phyloP scores from a whole-genome alignment of 2,329 filamentous ascomycete species.

The Lasiodiplodia hormozganensis region DNA sequence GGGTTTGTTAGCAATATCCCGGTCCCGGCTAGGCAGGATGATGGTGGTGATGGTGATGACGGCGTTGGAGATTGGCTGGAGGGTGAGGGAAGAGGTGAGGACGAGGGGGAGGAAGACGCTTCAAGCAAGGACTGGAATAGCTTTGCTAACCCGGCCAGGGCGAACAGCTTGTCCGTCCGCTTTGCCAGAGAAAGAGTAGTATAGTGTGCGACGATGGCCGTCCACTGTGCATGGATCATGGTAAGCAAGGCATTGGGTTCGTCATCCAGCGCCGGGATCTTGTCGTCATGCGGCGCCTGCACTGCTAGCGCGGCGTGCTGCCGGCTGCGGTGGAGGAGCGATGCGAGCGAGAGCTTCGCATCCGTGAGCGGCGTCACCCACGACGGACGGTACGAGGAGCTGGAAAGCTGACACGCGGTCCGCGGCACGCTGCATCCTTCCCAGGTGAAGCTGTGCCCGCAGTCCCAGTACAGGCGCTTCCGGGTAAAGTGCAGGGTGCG shows the following conservation, averaged over 20 bases:
- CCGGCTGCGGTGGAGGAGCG: neutral
- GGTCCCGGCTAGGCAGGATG: neutral
- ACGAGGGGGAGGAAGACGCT: neutral
- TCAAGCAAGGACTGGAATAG: neutral
- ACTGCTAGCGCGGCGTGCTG: neutral
- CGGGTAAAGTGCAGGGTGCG: conserved; percentile 42
- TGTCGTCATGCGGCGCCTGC: neutral
- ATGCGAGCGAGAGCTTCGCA: neutral
- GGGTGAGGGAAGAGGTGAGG: neutral
- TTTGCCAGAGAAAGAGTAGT: neutral
- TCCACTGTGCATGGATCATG: conserved; percentile 1
- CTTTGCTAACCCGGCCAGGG: neutral
- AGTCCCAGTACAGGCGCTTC: conserved; percentile 48
- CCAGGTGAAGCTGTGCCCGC: conserved; percentile 27
- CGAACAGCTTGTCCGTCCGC: conserved; percentile 6
- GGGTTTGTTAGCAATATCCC: neutral
- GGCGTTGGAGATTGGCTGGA: neutral
- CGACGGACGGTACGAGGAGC: neutral
- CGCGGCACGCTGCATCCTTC: neutral
- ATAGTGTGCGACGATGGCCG: neutral
- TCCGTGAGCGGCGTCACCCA: conserved; percentile 6
- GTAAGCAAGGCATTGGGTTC: neutral
- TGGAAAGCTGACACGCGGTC: neutral
- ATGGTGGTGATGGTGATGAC: neutral
- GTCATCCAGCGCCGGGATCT: neutral